Evolutionary conservation across 176 grass and related monocot genomes (phyloP), one percentile per base, ranked within the genome.

Genomic region (Aegilops speltoides): DNA sequence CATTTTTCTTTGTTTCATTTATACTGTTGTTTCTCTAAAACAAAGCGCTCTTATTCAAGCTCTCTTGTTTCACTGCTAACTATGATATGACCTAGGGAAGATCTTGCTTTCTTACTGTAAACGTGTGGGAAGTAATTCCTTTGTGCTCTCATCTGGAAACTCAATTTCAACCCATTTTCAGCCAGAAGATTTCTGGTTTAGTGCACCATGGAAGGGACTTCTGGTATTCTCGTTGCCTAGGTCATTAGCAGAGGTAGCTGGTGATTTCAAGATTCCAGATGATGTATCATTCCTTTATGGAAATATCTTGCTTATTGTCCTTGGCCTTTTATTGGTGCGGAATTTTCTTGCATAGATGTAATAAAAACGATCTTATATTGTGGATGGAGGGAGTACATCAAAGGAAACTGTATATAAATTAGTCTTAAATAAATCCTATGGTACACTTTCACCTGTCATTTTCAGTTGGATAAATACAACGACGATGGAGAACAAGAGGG

Each of bases 181-280:
- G 97, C 94, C 90, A 78, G 94, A 99, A 91, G 97, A 99, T 93
- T 97, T 93, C 77, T 99, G 94, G 94, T 99, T 99, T 86, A 94
- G 80, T 85, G 94, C 94, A 85, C 92, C 94, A 81, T 94, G 90
- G 82, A 99, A 94, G 85, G 97, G 94, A 31, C 93, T 99, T 61
- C 94, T 93, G 94, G 94, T 97, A 64, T 94, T 96, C 79, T 90
- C 94, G 38, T 89, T 99, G 76, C 97, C 94, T 10, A 87, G 97
- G n/a, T 90, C 97, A 84, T 88, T 97, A 89, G 84, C 97, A 48
- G 90, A 99, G 67, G 82, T 99, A 34, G 70, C 81, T 86, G 94
- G 94, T 78, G 90, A 99, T 93, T 99, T 99, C 85, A 99, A 96
- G 86, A 94, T 99, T 82, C 46, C 10, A 80, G 45, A 60, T 76